These are phyloP conservation scores for Scedosporium boydii DNA, from an alignment of 2,329 filamentous ascomycete species.

Conservation along the genomic window DNA sequence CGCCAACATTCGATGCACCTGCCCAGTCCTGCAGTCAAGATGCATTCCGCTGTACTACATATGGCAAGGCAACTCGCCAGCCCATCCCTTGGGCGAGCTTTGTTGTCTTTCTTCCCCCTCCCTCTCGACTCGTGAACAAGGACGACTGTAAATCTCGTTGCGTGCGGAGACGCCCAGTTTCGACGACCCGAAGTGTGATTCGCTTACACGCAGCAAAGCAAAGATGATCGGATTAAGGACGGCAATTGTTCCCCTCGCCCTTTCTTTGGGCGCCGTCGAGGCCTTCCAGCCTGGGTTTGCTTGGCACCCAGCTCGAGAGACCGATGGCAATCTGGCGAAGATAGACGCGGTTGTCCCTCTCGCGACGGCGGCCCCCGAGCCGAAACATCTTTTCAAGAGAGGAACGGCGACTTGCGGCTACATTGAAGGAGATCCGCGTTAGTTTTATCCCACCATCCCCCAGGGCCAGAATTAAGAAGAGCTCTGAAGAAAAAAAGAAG, in stretches of 20 bases:
- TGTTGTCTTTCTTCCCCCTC: neutral
- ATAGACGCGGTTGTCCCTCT: neutral
- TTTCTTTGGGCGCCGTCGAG: neutral
- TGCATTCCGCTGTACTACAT: neutral
- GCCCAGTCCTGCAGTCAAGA: neutral
- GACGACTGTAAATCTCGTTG: neutral
- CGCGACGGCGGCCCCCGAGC: neutral
- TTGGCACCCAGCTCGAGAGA: neutral
- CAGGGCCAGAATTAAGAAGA: no score
- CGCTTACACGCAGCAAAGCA: neutral
- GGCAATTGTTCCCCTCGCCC: slow-evolving; percentile 1
- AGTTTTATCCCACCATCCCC: neutral
- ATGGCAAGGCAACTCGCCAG: neutral
- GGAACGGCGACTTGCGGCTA: slow-evolving; percentile 4
- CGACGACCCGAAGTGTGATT: neutral
- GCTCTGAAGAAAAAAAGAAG: neutral
- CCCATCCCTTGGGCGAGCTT: neutral
- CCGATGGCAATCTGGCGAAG: neutral
- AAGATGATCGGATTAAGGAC: slow-evolving; percentile 1
- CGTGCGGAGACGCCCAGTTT: neutral
- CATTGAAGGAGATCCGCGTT: neutral
- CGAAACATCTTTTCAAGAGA: neutral
- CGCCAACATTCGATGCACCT: neutral
- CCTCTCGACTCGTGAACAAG: neutral
- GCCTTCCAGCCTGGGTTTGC: neutral